Evolutionary conservation across 768 basidiomycete species (phyloP), one percentile per base, ranked within the genome.

Genomic region (Botryobasidium botryosum): DNA sequence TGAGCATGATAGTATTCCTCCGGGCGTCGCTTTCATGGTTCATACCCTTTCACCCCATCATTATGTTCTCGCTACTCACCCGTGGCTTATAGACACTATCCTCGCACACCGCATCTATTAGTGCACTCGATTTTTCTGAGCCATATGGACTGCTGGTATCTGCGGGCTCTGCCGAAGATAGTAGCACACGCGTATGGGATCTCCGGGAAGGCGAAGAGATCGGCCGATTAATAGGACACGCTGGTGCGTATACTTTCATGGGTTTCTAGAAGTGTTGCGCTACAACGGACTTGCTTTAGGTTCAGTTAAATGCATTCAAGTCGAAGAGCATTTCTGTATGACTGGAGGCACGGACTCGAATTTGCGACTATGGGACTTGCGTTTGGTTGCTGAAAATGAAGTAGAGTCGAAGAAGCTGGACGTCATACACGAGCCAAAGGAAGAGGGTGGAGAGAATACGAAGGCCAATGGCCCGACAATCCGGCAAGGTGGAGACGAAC

Each of bases 21-120:
- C 79, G 6, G 88, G 87, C 1, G 75, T 97, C 4, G 94, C 92
- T 10, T 99, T 99, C 64, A 97, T 99, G 91, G 87, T 86, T 62
- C 52, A 54, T 53, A 24, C n/a, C n/a, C 48, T 37, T 42, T n/a
- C 43, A n/a, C 13, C 44, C 32, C 18, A 27, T 33, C 42, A 23
- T 4, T 24, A 17, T 18, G 10, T 31, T 20, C 39, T 12, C 20
- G 28, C 42, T 25, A n/a, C 35, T 35, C 4, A 31, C 41, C 26
- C 36, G 27, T 24, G 7, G 8, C 38, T 25, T 32, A 0, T 58
- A 91, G 86, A 85, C 87, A 3, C 68, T 97, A 26, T 70, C 78
- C 33, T 74, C 74, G 39, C 92, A 96, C 53, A 68, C 73, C 1
- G 75, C 77, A 1, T 81, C 85, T 0, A 77, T 99, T 52, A 77